These are phyloP conservation scores for Alliaria petiolata DNA, from an alignment of 345 rosid species.

Conservation along the genomic window DNA sequence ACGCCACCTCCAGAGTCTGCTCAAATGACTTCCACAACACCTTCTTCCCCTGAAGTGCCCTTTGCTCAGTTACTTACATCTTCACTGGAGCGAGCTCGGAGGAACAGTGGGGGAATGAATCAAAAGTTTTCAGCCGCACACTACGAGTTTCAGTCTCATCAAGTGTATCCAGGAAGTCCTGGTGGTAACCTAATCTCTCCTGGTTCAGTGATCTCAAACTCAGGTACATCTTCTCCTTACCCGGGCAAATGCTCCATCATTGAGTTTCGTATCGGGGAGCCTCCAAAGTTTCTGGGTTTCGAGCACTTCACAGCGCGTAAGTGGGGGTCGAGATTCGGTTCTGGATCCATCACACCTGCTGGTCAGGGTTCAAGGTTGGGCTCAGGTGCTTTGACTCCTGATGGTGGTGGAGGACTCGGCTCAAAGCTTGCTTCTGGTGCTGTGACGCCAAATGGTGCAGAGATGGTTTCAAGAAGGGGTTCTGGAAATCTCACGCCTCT, in stretches of 20 bases:
- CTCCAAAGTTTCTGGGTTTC: slow-evolving; percentile 58
- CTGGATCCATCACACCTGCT: slow-evolving; percentile 81
- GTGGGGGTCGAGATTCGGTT: slow-evolving; percentile 88
- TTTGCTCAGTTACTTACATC: slow-evolving; percentile 89
- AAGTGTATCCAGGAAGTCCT: slow-evolving; percentile 74
- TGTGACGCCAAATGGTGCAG: slow-evolving; percentile 67
- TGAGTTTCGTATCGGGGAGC: slow-evolving; percentile 61
- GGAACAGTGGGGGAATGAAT: slow-evolving; percentile 46
- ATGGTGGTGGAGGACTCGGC: slow-evolving; percentile 47
- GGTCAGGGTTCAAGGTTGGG: slow-evolving; percentile 74
- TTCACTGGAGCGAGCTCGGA: slow-evolving; percentile 55
- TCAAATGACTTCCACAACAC: slow-evolving; percentile 40
- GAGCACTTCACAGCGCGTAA: slow-evolving; percentile 64
- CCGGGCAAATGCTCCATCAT: slow-evolving; percentile 57
- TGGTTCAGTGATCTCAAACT: slow-evolving; percentile 61
- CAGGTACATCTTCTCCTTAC: slow-evolving; percentile 75
- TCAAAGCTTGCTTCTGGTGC: slow-evolving; percentile 71
- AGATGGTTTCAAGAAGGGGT: slow-evolving; percentile 51
- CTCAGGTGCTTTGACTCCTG: slow-evolving; percentile 77
- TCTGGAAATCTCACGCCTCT: slow-evolving; percentile 65
- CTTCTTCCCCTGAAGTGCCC: slow-evolving; percentile 98
- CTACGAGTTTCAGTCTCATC: slow-evolving; percentile 49
- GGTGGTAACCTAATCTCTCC: slow-evolving; percentile 78
- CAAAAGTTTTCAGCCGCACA: slow-evolving; percentile 50
- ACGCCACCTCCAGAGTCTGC: slow-evolving; percentile 79